Base-by-base conservation (phyloP, 1,284 basidiomycete genomes). In the Limonomyces culmigenus region DNA sequence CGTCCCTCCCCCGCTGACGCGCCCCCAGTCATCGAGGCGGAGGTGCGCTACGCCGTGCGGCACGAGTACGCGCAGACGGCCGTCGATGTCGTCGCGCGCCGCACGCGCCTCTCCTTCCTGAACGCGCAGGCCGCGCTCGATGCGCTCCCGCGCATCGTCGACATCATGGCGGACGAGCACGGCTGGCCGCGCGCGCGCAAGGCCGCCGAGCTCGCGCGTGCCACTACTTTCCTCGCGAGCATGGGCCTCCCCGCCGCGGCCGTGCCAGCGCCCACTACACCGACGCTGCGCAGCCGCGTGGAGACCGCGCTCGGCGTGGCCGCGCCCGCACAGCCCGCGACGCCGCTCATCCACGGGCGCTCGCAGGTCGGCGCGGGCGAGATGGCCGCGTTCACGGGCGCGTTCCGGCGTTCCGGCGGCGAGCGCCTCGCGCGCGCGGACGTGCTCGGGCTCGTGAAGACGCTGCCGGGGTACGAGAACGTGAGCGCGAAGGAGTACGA, bases 1-100 rank as follows among this genome's bases (percentile, higher is more conserved):
- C 19, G 11, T 37, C 34, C 16, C 13, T 19, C 21, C 35, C 21
- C 21, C 41, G 32, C 33, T 30, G 29, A 32, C 3, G 19, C 30
- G 11, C 20, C 19, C 29, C 2, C 43, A 78, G 74, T 79, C 67
- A 81, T 96, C 50, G 89, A 96, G 55, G 89, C 86, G 3, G 93
- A 97, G 60, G 78, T 92, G 8, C 77, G 78, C 39, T 96, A 96
- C 55, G 92, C 89, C 2, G 70, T 81, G 29, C 76, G 77, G 33
- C 67, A 87, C 57, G 93, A 97, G 60, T 97, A 93, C 55, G 92
- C 92, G 0, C 69, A 77, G 39, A 92, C 80, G 14, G 85, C 88
- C 5, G 67, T 81, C 43, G 93, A 98, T 59, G 86, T 97, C 49
- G 74, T 97, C 48, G 87, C 87, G 2, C 83, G 93, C 4, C 80